phyloP scores from a whole-genome alignment of 2,329 filamentous ascomycete species.

The Fusarium palustre region DNA sequence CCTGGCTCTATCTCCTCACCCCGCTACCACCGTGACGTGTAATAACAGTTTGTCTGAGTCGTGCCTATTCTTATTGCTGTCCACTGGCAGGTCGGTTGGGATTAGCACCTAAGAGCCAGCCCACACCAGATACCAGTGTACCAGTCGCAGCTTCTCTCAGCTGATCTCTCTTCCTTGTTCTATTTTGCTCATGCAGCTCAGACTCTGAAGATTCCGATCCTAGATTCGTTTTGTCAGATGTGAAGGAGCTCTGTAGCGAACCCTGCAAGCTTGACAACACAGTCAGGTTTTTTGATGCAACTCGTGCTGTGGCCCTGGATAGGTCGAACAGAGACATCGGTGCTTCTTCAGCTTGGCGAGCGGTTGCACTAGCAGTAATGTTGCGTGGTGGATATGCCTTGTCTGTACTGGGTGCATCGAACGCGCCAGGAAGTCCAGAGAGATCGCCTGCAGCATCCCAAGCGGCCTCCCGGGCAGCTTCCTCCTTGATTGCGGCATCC shows the following conservation, averaged over 20 bases:
- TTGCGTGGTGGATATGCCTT: conserved; percentile 49
- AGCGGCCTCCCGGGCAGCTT: conserved; percentile 74
- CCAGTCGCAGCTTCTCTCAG: conserved; percentile 73
- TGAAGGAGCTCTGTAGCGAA: conserved; percentile 39
- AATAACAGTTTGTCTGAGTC: not conserved
- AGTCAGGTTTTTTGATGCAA: conserved; percentile 69
- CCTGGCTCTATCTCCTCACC: not conserved
- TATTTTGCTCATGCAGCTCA: conserved; percentile 48
- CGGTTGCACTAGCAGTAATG: conserved; percentile 50
- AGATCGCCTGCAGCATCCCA: conserved; percentile 76
- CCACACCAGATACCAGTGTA: conserved; percentile 74
- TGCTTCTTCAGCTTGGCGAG: conserved; percentile 62
- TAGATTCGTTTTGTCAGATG: conserved; percentile 21
- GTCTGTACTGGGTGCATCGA: conserved; percentile 52
- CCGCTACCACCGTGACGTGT: not conserved
- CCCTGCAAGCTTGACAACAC: conserved; percentile 65
- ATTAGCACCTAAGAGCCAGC: conserved; percentile 74
- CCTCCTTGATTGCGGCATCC: conserved; percentile 72
- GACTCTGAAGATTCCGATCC: conserved; percentile 43
- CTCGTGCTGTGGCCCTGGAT: conserved; percentile 69
- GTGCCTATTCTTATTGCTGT: conserved; percentile 12
- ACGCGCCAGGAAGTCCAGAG: conserved; percentile 67
- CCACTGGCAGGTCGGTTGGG: conserved; percentile 40
- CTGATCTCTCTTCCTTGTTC: conserved; percentile 77
- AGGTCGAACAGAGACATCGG: conserved; percentile 75